Base-by-base conservation (phyloP, 805 yeast species). In the Metschnikowia shivogae region DNA sequence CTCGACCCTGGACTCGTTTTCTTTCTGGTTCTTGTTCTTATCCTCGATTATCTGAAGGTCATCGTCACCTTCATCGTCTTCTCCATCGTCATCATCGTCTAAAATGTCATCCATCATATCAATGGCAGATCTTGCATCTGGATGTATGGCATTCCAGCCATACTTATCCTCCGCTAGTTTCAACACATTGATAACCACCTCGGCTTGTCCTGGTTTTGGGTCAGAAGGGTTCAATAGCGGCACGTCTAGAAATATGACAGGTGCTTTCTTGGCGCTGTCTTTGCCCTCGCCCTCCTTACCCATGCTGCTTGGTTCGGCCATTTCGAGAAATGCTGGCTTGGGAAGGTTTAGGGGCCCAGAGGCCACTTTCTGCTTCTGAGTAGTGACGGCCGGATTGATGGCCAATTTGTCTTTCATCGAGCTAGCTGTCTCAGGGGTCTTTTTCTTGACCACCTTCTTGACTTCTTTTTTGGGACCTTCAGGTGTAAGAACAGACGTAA, bases 151-250 rank as follows among this genome's bases (percentile, higher is more conserved):
- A 29, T 79, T 79, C 78, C 84, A 87, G 3, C 96, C 96, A 62
- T 88, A 88, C 63, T 86, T 86, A 40, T 85, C 89, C 58, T 88
- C 95, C 5, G 92, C 86, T 43, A 85, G 64, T 53, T 80, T 78
- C 60, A 84, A 63, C 27, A 88, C 86, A 53, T 88, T 87, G 51
- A 86, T 74, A 3, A 85, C 80, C 1, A 81, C 81, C 54, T 82
- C 85, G 0, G 82, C 68, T 37, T 79, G 77, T 1, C 84, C 84
- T 3, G 80, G 78, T 42, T 65, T 58, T 3, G 81, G 81, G 29
- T 70, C 67, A n/a, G 63, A 61, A 3, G 74, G 70, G 38, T 72
- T 71, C 2, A 63, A 55, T 31, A 81, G 59, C 0, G 85, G 85
- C 7, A 81, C 70, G 45, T 78, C 73, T 8, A 81, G 58, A 3